Evolutionary conservation across 2,329 filamentous ascomycete genomes (phyloP), one percentile per base, ranked within the genome.

Genomic region (Zelopaecilomyces penicillatus): DNA sequence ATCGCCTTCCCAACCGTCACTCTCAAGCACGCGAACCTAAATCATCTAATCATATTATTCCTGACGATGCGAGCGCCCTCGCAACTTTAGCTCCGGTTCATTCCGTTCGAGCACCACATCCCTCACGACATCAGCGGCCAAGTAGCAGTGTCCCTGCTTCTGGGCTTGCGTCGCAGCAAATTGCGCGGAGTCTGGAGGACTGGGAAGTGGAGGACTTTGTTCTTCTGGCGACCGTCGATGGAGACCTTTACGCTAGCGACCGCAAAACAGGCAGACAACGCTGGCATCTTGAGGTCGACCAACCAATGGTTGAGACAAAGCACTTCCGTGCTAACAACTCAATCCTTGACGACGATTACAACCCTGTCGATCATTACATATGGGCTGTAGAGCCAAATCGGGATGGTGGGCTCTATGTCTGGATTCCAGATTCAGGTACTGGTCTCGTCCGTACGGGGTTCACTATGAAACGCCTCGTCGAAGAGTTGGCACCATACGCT

Each of bases 151-250:
- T 75, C 63, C 67, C 66, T 53, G 64, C 75, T 65, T 74, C 76
- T 65, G 82, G 81, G 59, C 74, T 85, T 67, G 78, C 84, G 73
- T 83, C 86, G 85, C 85, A 83, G 83, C 84, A 87, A 65, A 76
- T 77, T 85, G 91, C 89, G 90, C 90, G 91, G 82, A 94, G 85
- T 76, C 76, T 97, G 79, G 85, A 90, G 80, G 91, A 96, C 73
- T 97, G 91, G 91, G 88, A 96, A 85, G 90, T 96, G 72, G 91
- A 97, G 87, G 90, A 97, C 76, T 95, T 96, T 80, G 87, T 97
- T 73, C 87, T 98, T 75, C 76, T 98, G 85, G 91, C 93, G 87
- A 97, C 93, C 79, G 87, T 97, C 80, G 90, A 97, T 76, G 93
- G 93, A 76, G 87, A 88, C 65, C 80, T 97, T 60, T 87, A 95